Percentiles rank a stretch among this genome's conserved stretches.
These are phyloP conservation scores for Cercospora zeae-maydis DNA, from an alignment of 2,329 filamentous ascomycete species.

Conservation along the genomic window DNA sequence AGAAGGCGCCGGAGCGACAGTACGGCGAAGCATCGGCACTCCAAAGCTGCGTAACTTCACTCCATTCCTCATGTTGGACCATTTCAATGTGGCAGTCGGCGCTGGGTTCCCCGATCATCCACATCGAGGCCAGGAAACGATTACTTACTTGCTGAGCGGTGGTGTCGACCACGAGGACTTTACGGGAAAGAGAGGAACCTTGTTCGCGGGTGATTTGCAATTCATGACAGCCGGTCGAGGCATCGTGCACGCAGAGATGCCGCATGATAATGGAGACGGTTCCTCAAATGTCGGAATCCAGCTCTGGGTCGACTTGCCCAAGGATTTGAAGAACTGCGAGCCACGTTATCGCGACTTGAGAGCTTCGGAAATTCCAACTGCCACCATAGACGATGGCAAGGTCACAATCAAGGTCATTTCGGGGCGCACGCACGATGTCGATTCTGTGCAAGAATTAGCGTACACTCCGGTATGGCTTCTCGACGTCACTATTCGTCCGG, in stretches of 20 bases:
- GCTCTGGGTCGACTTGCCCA: slow-evolving; percentile 89
- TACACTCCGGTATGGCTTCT: no score
- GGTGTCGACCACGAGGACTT: slow-evolving; percentile 92
- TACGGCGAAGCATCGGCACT: slow-evolving; percentile 84
- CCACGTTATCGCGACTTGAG: slow-evolving; percentile 85
- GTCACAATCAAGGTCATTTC: slow-evolving; percentile 47
- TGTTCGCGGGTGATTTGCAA: slow-evolving; percentile 83
- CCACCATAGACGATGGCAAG: slow-evolving; percentile 66
- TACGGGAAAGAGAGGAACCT: slow-evolving; percentile 77
- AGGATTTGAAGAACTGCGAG: slow-evolving; percentile 78
- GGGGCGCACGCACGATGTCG: no score
- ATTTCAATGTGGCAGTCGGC: slow-evolving; percentile 71
- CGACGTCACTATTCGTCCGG: no score
- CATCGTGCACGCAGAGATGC: slow-evolving; percentile 84
- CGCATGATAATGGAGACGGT: slow-evolving; percentile 71
- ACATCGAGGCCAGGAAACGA: slow-evolving; percentile 78
- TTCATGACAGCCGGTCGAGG: slow-evolving; percentile 95
- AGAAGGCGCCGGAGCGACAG: slow-evolving; percentile 82
- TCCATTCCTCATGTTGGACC: slow-evolving; percentile 91
- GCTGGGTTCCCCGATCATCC: slow-evolving; percentile 44
- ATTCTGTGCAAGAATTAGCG: no score
- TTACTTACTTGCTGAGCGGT: slow-evolving; percentile 84
- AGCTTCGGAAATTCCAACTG: slow-evolving; percentile 72
- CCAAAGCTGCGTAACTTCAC: slow-evolving; percentile 78
- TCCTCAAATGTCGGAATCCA: slow-evolving; percentile 81